Conservation (phyloP, 306 rosid species). For the Rosa rugosa region DNA sequence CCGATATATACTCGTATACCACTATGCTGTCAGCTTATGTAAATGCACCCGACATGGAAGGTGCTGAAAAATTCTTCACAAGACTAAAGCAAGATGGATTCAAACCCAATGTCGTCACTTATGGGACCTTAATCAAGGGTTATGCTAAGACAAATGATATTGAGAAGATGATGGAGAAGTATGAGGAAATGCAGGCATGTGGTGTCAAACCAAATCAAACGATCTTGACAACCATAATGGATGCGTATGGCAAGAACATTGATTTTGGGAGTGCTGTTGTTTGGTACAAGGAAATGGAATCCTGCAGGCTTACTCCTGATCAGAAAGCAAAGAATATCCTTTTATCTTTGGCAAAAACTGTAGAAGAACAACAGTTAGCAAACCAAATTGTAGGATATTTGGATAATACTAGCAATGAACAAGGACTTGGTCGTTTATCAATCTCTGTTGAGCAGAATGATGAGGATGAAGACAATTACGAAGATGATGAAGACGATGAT, state of each 20-base stretch:
- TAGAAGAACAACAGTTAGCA: conserved; percentile 57
- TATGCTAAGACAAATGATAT: conserved; percentile 67
- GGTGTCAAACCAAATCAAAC: conserved; percentile 69
- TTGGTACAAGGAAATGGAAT: conserved; percentile 89
- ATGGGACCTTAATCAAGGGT: conserved; percentile 81
- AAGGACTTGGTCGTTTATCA: conserved; percentile 26
- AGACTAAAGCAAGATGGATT: conserved; percentile 73
- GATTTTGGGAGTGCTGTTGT: conserved; percentile 74
- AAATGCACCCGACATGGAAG: conserved; percentile 86
- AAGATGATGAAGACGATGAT: neutral
- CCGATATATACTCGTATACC: conserved; percentile 82
- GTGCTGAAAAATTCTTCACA: conserved; percentile 79
- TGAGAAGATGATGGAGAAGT: conserved; percentile 63
- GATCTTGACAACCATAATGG: conserved; percentile 82
- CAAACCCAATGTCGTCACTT: conserved; percentile 78
- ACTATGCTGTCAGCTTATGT: conserved; percentile 92
- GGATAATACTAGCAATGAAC: conserved; percentile 31
- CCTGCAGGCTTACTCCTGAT: conserved; percentile 63
- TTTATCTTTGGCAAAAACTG: conserved; percentile 69
- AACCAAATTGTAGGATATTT: conserved; percentile 46
- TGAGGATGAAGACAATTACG: conserved; percentile 27
- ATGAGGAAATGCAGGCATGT: conserved; percentile 65
- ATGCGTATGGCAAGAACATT: conserved; percentile 73
- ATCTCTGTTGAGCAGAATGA: conserved; percentile 28
- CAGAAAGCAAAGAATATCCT: conserved; percentile 84